Percentiles rank a stretch among this genome's conserved stretches.
Evolutionary conservation across 208 protist species (phyloP).

Genomic region (Trypanosoma congolense): DNA sequence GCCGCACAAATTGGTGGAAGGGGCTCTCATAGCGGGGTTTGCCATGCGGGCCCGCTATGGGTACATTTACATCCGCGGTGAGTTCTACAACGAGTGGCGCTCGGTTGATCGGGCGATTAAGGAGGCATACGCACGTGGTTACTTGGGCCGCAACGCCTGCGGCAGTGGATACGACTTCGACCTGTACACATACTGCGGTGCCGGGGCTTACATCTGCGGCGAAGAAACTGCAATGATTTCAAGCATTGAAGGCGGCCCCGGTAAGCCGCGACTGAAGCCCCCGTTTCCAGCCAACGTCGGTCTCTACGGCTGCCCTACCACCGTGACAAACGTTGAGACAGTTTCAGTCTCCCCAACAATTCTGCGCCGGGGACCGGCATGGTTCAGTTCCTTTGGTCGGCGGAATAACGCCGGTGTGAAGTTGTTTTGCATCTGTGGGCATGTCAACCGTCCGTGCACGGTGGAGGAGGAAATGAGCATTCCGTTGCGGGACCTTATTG

Average conservation of each 20-base stretch:
- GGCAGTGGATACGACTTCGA: constrained; percentile 98
- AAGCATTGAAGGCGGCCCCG: constrained; percentile 95
- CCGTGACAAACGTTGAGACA: constrained; percentile 99
- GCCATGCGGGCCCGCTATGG: constrained; percentile 95
- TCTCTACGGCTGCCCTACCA: constrained; percentile 98
- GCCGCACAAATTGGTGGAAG: constrained; percentile 98
- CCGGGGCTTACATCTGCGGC: constrained; percentile 99
- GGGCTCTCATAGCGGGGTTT: constrained; percentile 95
- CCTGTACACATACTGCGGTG: constrained; percentile 96
- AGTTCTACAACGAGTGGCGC: constrained; percentile 97
- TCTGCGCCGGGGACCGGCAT: constrained; percentile 87
- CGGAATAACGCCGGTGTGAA: constrained; percentile 97
- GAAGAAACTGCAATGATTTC: constrained; percentile 98
- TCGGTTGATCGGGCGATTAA: constrained; percentile 93
- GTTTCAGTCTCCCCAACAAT: constrained; percentile 96
- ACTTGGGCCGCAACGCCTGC: constrained; percentile 97
- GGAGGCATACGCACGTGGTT: constrained; percentile 94
- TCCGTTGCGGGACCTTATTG: constrained; percentile 95
- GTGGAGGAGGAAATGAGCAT: constrained; percentile 99
- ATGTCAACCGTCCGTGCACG: constrained; percentile 98
- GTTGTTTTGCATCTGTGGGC: constrained; percentile 97
- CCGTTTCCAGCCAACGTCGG: constrained; percentile 98
- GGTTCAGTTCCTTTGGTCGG: constrained; percentile 96
- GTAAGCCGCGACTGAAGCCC: constrained; percentile 98
- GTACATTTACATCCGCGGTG: constrained; percentile 99